Evolutionary conservation across 75 land plant species (phyloP), one percentile per base, ranked within the genome.

Genomic region (Azolla pinnata): DNA sequence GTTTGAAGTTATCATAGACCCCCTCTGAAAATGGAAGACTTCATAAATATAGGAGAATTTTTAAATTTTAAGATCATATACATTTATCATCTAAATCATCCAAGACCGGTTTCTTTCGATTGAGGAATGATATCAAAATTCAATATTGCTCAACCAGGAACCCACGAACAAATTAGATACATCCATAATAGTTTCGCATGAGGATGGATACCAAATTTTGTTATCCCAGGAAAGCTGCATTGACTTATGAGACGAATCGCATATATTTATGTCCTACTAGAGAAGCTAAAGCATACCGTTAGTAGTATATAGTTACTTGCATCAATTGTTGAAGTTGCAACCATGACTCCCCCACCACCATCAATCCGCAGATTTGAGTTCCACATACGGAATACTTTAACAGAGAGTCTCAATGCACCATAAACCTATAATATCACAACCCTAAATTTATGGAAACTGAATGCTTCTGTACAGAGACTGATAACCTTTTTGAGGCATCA

Each of bases 311-410:
- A 64, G 61, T 85, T 93, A 50, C 90, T 93, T 8, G 90, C 86
- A 57, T 93, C 96, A 38, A 88, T 77, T 45, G 71, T 61, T 31
- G 98, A 85, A 35, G 96, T 87, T 33, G 73, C 82, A 57, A 87
- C 81, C 61, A 60, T 72, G 46, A 54, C 44, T 62, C 86, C 90
- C 16, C 82, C 90, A 53, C 86, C 96, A 29, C 90, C 98, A 67
- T 88, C 83, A 50, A 93, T 79, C 29, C 81, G 70, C 77, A 93
- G 62, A 61, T 67, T 62, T 0, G 90, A 88, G 54, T 93, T 93
- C 90, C 82, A 83, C 96, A 95, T 95, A 57, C 91, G 66, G 65
- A 89, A 78, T 74, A 89, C 81, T 55, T 95, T 86, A 0, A 95
- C 91, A 29, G 83, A 63, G 77, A 95, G 84, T 20, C 89, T 79